These are phyloP conservation scores for Rosa lucieae DNA, from an alignment of 306 rosid species.

Conservation along the genomic window DNA sequence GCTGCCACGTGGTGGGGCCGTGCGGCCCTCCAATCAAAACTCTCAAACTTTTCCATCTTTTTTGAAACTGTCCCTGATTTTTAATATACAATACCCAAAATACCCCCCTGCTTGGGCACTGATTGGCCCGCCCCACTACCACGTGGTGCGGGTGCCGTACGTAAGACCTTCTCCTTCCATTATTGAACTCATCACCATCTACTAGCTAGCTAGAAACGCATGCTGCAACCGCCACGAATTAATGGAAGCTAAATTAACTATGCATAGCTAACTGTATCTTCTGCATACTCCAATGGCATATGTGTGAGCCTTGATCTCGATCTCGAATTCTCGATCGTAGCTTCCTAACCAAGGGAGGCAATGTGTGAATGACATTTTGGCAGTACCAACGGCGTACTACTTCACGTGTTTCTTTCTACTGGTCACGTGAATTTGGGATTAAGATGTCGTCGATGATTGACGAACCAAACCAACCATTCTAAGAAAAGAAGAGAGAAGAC, in stretches of 20 bases:
- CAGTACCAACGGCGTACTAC: not conserved
- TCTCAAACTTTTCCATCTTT: no score
- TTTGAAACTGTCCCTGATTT: no score
- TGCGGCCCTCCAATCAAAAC: no score
- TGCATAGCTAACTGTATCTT: not conserved
- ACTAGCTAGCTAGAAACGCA: not conserved
- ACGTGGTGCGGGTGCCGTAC: no score
- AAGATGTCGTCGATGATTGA: not conserved
- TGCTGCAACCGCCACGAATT: not conserved
- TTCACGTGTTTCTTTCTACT: not conserved
- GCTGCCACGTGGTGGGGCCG: no score
- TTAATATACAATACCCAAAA: no score
- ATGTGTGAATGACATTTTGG: not conserved
- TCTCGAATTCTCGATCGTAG: not conserved
- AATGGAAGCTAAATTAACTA: not conserved
- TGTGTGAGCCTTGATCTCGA: not conserved
- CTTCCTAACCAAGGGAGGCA: not conserved
- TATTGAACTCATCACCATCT: no score
- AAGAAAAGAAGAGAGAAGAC: not conserved
- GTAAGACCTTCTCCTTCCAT: no score
- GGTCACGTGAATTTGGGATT: not conserved
- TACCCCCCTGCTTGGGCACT: no score
- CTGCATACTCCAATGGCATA: not conserved
- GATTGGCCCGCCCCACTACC: no score
- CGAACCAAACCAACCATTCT: not conserved